phyloP scores from a whole-genome alignment of 1,284 basidiomycete genomes.

The Cutaneotrichosporon dermatis region DNA sequence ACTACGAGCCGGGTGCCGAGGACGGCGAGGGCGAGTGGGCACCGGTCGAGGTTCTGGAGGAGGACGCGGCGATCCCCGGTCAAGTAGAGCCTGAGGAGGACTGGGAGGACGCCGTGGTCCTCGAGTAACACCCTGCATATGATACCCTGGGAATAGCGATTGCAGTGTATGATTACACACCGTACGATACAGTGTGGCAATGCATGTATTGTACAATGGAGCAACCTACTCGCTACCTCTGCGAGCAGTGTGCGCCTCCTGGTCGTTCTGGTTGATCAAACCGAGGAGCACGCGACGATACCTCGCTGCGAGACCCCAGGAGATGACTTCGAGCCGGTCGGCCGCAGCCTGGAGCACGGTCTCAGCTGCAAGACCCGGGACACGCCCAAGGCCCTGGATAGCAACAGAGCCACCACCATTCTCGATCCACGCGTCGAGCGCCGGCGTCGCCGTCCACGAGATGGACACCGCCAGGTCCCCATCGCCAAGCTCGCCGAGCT shows the following conservation, averaged over 20 bases:
- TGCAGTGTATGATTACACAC: no score
- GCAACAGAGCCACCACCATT: constrained; percentile 13
- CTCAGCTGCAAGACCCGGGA: constrained; percentile 5
- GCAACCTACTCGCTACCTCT: background rate
- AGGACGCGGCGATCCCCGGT: background rate
- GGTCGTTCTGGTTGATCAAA: background rate
- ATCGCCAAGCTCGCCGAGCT: background rate
- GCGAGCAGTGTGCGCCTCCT: background rate
- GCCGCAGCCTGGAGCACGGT: constrained; percentile 14
- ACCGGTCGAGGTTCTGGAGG: background rate
- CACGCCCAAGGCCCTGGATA: constrained; percentile 22
- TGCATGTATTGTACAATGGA: background rate
- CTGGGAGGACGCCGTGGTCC: constrained; percentile 4
- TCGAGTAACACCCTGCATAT: constrained; percentile 3
- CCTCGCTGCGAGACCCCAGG: constrained; percentile 23
- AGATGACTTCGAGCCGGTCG: constrained; percentile 16
- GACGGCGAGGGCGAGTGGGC: no score
- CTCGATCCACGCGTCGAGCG: constrained; percentile 21
- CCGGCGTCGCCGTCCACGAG: constrained; percentile 14
- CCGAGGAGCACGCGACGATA: constrained; percentile 21
- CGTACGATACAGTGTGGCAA: constrained; percentile 1
- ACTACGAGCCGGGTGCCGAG: constrained; percentile 32
- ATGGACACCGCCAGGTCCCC: constrained; percentile 2
- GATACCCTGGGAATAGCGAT: no score
- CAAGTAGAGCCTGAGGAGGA: background rate